Evolutionary conservation across 495 filamentous ascomycete genomes (phyloP).

Genomic region (Neurospora sp.): DNA sequence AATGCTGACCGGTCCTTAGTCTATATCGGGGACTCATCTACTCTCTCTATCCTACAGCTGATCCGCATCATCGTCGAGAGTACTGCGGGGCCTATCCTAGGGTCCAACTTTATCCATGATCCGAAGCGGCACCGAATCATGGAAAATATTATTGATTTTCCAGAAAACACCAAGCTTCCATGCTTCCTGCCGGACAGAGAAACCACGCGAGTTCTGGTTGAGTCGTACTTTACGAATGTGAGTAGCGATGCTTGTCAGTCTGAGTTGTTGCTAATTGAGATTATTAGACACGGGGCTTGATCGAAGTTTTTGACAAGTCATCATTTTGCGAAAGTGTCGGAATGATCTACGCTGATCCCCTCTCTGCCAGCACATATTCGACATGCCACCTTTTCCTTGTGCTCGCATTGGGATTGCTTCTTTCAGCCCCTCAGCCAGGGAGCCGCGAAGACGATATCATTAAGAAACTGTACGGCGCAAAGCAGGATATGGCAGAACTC

Average conservation of each 20-base stretch:
- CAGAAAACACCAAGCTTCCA: conserved; percentile 32
- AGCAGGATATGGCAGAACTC: conserved; percentile 42
- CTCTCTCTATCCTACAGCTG: conserved; percentile 60
- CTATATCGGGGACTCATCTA: conserved; percentile 66
- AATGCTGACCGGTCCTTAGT: conserved; percentile 22
- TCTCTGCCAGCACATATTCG: conserved; percentile 34
- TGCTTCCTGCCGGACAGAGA: conserved; percentile 44
- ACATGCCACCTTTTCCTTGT: conserved; percentile 49
- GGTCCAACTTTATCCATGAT: conserved; percentile 57
- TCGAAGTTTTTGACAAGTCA: conserved; percentile 44
- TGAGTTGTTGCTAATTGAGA: conserved; percentile 5
- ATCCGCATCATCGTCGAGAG: conserved; percentile 63
- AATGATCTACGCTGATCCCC: conserved; percentile 42
- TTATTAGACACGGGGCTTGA: conserved; percentile 43
- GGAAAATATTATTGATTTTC: conserved; percentile 46
- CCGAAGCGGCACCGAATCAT: conserved; percentile 58
- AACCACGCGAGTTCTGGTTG: conserved; percentile 43
- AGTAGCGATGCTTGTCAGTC: conserved; percentile 8
- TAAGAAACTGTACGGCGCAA: conserved; percentile 34
- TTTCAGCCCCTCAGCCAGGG: conserved; percentile 42
- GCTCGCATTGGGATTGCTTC: conserved; percentile 47
- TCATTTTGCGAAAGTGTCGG: conserved; percentile 40
- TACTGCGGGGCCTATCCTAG: conserved; percentile 42
- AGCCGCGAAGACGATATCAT: conserved; percentile 40
- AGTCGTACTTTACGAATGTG: conserved; percentile 53